These are phyloP conservation scores for Syzygium grande DNA, from an alignment of 345 rosid species.

Conservation along the genomic window DNA sequence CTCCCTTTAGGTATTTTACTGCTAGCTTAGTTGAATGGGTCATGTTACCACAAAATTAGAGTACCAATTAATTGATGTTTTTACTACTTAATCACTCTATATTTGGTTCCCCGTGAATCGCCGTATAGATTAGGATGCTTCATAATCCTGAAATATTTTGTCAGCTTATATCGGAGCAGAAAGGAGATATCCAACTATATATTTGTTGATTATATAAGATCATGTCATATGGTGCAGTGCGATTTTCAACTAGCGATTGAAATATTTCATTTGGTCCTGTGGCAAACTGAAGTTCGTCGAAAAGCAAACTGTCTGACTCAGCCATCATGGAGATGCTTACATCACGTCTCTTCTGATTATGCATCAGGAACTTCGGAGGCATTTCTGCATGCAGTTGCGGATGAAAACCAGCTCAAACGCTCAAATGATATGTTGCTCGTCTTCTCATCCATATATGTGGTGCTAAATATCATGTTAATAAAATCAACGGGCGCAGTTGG, in stretches of 20 bases:
- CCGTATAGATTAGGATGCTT: neutral
- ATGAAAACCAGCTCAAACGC: conserved; percentile 65
- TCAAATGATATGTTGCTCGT: conserved; percentile 71
- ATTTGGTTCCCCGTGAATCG: neutral
- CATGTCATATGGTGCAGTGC: neutral
- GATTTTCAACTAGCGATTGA: neutral
- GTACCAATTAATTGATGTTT: neutral
- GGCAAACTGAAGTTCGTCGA: neutral
- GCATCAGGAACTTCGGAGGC: conserved; percentile 85
- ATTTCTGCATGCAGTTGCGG: conserved; percentile 87
- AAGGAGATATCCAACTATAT: neutral
- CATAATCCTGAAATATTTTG: neutral
- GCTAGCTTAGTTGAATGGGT: neutral
- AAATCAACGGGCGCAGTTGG: conserved; percentile 79
- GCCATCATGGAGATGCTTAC: neutral
- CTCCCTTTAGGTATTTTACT: neutral
- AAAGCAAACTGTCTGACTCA: neutral
- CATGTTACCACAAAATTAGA: neutral
- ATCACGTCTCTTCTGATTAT: conserved; percentile 5
- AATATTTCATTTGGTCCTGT: neutral
- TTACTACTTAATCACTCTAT: neutral
- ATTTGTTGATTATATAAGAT: neutral
- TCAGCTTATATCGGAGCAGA: neutral
- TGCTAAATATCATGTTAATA: conserved; percentile 55
- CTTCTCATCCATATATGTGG: conserved; percentile 53